Evolutionary conservation across 352 stramenopile genomes (phyloP).

Genomic region (Salisapilia sapeloensis): DNA sequence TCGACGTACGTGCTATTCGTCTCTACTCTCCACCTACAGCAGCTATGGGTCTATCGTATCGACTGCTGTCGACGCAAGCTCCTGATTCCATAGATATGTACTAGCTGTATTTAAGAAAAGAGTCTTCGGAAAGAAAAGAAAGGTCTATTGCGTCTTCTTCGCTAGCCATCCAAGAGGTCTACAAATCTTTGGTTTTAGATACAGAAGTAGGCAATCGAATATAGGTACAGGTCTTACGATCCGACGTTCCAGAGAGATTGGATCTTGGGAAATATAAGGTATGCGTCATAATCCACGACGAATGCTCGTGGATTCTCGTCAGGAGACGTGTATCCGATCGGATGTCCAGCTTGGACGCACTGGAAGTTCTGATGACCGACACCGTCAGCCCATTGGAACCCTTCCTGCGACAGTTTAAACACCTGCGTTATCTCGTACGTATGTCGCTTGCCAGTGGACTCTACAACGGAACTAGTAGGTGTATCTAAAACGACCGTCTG

Average conservation of each 20-base stretch:
- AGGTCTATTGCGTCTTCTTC: too few relatives aligned
- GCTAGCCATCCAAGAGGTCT: too few relatives aligned
- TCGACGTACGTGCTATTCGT: conserved; percentile 62
- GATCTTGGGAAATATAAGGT: conserved; percentile 57
- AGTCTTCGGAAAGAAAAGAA: too few relatives aligned
- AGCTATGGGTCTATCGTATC: conserved; percentile 70
- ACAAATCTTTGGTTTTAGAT: too few relatives aligned
- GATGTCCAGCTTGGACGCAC: conserved; percentile 10
- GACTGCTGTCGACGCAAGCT: conserved; percentile 46
- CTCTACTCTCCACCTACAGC: conserved; percentile 58
- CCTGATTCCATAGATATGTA: too few relatives aligned
- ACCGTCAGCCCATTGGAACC: conserved; percentile 35
- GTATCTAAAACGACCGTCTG: conserved; percentile 7
- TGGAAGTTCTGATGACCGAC: conserved; percentile 52
- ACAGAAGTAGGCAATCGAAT: not conserved
- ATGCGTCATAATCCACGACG: conserved; percentile 29
- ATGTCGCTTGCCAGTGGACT: not conserved
- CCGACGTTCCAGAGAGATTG: conserved; percentile 29
- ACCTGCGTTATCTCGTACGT: conserved; percentile 40
- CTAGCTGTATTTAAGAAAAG: too few relatives aligned
- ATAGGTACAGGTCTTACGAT: conserved; percentile 8
- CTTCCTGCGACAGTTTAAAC: conserved; percentile 32
- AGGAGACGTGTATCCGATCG: conserved; percentile 26
- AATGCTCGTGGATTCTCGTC: conserved; percentile 10
- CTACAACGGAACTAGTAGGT: conserved; percentile 1